phyloP scores from a whole-genome alignment of 164 flowering plant genomes.

The Brasenia schreberi region DNA sequence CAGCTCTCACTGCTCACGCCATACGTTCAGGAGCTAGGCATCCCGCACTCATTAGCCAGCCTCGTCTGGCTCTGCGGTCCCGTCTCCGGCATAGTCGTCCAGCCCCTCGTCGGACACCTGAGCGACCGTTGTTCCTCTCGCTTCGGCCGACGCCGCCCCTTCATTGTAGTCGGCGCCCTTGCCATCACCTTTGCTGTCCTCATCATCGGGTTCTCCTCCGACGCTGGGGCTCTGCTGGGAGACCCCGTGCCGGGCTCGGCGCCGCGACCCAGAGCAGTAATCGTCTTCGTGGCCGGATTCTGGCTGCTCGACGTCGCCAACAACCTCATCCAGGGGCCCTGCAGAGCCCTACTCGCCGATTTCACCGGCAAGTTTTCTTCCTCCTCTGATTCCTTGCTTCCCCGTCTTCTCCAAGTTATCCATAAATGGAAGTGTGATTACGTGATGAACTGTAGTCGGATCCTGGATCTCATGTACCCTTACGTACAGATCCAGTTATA shows the following conservation, averaged over 20 bases:
- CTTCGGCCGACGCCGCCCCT: constrained; percentile 80
- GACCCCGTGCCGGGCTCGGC: constrained; percentile 19
- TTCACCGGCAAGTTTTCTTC: constrained; percentile 45
- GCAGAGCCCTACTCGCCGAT: constrained; percentile 92
- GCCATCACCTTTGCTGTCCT: constrained; percentile 46
- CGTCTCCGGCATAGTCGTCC: constrained; percentile 75
- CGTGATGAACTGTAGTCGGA: too few relatives aligned
- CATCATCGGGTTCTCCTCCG: constrained; percentile 64
- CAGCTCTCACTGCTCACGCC: constrained; percentile 92
- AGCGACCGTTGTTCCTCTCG: constrained; percentile 73
- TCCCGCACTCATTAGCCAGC: constrained; percentile 87
- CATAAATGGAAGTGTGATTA: neutral
- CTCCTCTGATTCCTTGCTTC: neutral
- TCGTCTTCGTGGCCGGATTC: constrained; percentile 68
- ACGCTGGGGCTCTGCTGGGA: constrained; percentile 65
- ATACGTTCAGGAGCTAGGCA: constrained; percentile 93
- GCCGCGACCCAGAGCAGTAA: constrained; percentile 45
- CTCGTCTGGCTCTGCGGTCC: constrained; percentile 97
- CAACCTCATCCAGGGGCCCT: constrained; percentile 88
- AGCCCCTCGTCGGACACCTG: constrained; percentile 78
- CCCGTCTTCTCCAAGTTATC: neutral
- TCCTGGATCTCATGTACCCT: too few relatives aligned
- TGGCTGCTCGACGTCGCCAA: constrained; percentile 96
- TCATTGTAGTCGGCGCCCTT: constrained; percentile 52
- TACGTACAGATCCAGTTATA: too few relatives aligned